phyloP scores from a whole-genome alignment of 805 yeast species.

The Lachancea meyersii region DNA sequence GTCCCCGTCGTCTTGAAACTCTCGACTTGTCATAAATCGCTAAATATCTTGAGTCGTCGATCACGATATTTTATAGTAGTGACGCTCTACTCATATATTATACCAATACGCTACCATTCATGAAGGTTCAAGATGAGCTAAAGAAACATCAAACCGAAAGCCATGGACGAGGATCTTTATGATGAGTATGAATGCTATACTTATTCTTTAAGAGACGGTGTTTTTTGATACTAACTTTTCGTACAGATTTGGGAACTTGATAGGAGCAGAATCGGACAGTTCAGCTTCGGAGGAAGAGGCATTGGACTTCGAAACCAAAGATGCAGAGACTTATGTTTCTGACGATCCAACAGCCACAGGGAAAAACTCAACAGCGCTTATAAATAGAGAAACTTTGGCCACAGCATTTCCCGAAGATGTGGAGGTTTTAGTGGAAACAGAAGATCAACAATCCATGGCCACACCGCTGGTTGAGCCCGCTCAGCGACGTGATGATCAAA shows the following conservation, averaged over 20 bases:
- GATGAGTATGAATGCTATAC: slow-evolving; percentile 50
- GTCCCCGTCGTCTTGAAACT: too few species aligned
- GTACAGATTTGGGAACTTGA: slow-evolving; percentile 53
- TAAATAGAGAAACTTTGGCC: slow-evolving; percentile 9
- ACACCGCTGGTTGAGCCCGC: slow-evolving; percentile 63
- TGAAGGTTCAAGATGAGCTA: too few species aligned
- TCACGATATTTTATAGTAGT: too few species aligned
- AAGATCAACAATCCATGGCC: slow-evolving; percentile 44
- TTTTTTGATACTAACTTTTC: slow-evolving; percentile 1
- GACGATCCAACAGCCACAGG: not conserved
- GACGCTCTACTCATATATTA: too few species aligned
- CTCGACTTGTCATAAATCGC: too few species aligned
- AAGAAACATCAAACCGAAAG: not conserved
- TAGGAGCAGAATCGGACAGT: slow-evolving; percentile 43
- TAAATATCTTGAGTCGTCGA: too few species aligned
- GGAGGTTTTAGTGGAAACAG: slow-evolving; percentile 53
- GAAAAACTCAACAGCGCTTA: not conserved
- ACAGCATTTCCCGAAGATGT: slow-evolving; percentile 57
- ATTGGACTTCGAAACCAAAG: not conserved
- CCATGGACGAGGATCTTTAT: slow-evolving; percentile 60
- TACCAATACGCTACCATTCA: too few species aligned
- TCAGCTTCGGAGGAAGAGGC: slow-evolving; percentile 21
- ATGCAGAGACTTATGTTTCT: not conserved
- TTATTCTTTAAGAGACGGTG: not conserved
- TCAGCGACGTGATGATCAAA: slow-evolving; percentile 32